Percentiles rank a stretch among this genome's conserved stretches.
These are phyloP conservation scores for Selaginella tamariscina DNA, from an alignment of 75 land plant genomes.

Conservation along the genomic window DNA sequence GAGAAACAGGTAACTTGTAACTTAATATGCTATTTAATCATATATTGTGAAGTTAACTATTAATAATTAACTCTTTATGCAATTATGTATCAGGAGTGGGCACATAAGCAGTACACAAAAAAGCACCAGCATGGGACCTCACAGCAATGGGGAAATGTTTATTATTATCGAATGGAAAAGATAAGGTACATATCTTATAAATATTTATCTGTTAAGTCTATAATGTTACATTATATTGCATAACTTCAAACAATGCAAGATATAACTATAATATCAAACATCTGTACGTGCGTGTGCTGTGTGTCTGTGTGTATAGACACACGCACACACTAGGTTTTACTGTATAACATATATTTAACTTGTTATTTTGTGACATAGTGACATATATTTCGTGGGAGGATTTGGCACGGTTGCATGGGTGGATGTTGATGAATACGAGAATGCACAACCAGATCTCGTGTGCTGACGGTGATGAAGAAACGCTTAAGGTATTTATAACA, in stretches of 20 bases:
- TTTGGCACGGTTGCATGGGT: constrained; percentile 98
- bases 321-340: neutral
- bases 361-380: constrained; percentile 33
- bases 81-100: constrained; percentile 83
- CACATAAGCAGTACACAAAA: constrained; percentile 65
- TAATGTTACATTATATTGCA: neutral
- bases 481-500: constrained; percentile 44
- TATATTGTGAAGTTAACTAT: no score
- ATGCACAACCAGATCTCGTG: constrained; percentile 66
- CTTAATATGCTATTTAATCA: neutral
- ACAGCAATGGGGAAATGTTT: constrained; percentile 96
- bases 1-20: constrained; percentile 57
- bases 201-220: neutral
- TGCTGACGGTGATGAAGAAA: constrained; percentile 76
- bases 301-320: no score
- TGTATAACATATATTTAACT: neutral
- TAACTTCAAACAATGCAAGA: no score
- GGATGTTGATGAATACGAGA: constrained; percentile 83
- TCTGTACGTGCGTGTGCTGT: no score
- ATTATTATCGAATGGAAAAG: constrained; percentile 76
- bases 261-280: no score
- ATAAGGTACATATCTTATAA: constrained; percentile 48
- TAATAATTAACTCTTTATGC: no score
- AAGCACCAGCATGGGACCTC: constrained; percentile 95
- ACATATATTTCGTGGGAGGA: constrained; percentile 89